Evolutionary conservation across 495 filamentous ascomycete genomes (phyloP).

Genomic region (Hypoxylon subgilvum): DNA sequence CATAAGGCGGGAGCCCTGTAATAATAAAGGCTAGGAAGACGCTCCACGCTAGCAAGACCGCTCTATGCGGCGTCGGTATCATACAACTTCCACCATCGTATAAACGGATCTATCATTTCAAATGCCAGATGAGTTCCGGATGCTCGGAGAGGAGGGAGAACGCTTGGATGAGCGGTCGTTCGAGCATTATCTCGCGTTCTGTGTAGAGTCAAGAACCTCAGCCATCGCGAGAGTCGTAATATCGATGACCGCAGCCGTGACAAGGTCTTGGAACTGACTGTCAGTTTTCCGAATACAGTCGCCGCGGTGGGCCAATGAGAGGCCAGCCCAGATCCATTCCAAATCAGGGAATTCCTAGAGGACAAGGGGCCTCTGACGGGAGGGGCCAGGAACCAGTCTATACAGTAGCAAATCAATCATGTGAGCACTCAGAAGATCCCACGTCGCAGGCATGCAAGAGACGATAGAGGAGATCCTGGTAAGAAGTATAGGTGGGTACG

Average conservation of each 20-base stretch:
- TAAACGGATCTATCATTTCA: slow-evolving; percentile 4
- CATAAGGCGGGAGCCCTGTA: neutral
- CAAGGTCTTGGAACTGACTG: too few relatives aligned
- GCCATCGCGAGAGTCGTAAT: neutral
- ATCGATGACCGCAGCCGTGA: too few relatives aligned
- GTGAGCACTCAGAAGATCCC: slow-evolving; percentile 22
- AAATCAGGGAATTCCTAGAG: slow-evolving; percentile 13
- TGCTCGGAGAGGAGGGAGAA: neutral
- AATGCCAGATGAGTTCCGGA: slow-evolving; percentile 2
- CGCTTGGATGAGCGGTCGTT: too few relatives aligned
- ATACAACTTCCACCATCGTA: too few relatives aligned
- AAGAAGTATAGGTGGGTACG: too few relatives aligned
- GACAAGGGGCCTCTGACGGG: neutral
- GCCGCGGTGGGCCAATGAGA: neutral
- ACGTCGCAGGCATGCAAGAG: slow-evolving; percentile 21
- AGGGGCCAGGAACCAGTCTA: slow-evolving; percentile 18
- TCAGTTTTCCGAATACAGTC: too few relatives aligned
- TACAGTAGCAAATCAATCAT: slow-evolving; percentile 21
- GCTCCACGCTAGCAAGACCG: slow-evolving; percentile 11
- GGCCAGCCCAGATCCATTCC: slow-evolving; percentile 16
- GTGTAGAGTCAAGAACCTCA: neutral
- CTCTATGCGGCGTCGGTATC: slow-evolving; percentile 14
- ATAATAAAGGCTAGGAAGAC: slow-evolving; percentile 8
- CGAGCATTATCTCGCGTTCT: neutral
- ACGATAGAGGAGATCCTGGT: slow-evolving; percentile 9